A percentile compares a stretch with the other conserved stretches of the same genome.
These are phyloP conservation scores for Candida tetrigidarum DNA, from an alignment of 1,139 yeast species.

Conservation along the genomic window DNA sequence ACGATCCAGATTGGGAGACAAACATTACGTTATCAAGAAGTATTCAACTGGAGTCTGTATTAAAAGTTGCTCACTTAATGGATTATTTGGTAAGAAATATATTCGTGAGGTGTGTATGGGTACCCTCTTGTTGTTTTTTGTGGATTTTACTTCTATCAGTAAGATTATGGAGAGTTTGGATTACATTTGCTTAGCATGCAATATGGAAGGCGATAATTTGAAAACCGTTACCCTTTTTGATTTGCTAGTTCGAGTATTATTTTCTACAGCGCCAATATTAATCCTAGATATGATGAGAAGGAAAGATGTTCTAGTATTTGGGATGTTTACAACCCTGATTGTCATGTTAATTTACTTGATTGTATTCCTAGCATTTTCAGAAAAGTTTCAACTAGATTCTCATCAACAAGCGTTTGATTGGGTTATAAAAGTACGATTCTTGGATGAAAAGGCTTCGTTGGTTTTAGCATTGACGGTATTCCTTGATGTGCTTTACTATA, in stretches of 20 bases:
- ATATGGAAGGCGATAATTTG: conserved; percentile 22
- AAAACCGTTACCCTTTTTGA: conserved; percentile 25
- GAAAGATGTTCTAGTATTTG: conserved; percentile 50
- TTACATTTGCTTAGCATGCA: conserved; percentile 35
- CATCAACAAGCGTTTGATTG: conserved; percentile 10
- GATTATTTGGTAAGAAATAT: conserved; percentile 26
- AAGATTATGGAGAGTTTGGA: conserved; percentile 29
- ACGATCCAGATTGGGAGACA: conserved; percentile 22
- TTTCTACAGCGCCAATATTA: conserved; percentile 30
- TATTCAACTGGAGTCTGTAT: conserved; percentile 28
- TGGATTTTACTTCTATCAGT: conserved; percentile 30
- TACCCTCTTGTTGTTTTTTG: conserved; percentile 26
- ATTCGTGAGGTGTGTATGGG: conserved; percentile 28
- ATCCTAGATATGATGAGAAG: conserved; percentile 48
- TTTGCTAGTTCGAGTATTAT: conserved; percentile 26
- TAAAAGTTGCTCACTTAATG: conserved; percentile 23
- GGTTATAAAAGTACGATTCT: conserved; percentile 20
- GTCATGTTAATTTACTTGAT: conserved; percentile 14
- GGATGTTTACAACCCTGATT: conserved; percentile 22
- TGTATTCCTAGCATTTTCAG: conserved; percentile 16
- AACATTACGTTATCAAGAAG: conserved; percentile 28
- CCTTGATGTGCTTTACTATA: conserved; percentile 53
- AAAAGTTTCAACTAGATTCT: background rate
- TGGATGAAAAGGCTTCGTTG: conserved; percentile 34
- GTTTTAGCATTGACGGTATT: conserved; percentile 52